A percentile compares a stretch with the other conserved stretches of the same genome.
Conservation (phyloP, 805 yeast species). For the Lipomyces yamanashiensis region DNA sequence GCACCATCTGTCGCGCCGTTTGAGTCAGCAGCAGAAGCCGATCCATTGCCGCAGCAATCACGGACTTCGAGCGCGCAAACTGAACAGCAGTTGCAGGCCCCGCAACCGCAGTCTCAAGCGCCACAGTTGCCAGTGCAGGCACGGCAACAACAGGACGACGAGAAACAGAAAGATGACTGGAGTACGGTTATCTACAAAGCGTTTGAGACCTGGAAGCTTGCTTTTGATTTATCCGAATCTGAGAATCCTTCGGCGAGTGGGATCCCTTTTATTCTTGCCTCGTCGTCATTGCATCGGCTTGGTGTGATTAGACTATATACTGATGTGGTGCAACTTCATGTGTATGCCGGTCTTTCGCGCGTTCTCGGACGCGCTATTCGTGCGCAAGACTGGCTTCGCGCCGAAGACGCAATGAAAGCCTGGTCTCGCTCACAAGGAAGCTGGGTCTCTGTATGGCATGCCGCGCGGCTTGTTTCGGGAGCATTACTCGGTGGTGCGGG, state of each 20-base stretch:
- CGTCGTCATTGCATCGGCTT: slow-evolving; percentile 39
- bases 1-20: not conserved
- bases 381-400: slow-evolving; percentile 34
- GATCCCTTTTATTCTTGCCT: slow-evolving; percentile 37
- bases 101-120: not conserved
- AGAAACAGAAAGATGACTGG: slow-evolving; percentile 38
- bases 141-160: not conserved
- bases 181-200: slow-evolving; percentile 39
- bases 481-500: slow-evolving; percentile 37
- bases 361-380: slow-evolving; percentile 35
- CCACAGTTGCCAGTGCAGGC: not conserved
- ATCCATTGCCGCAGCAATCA: not conserved
- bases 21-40: not conserved
- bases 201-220: slow-evolving; percentile 34
- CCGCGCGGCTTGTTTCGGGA: slow-evolving; percentile 34
- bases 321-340: slow-evolving; percentile 39
- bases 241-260: slow-evolving; percentile 32
- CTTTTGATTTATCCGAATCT: slow-evolving; percentile 31
- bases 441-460: slow-evolving; percentile 42
- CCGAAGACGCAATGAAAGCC: slow-evolving; percentile 35
- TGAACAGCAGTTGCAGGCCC: too few relatives aligned
- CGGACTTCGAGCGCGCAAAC: too few relatives aligned
- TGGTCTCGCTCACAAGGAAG: slow-evolving; percentile 41
- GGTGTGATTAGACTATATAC: slow-evolving; percentile 40
- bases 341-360: slow-evolving; percentile 36